Evolutionary conservation across 2,329 filamentous ascomycete species (phyloP).

Genomic region (Diaporthe sp.): DNA sequence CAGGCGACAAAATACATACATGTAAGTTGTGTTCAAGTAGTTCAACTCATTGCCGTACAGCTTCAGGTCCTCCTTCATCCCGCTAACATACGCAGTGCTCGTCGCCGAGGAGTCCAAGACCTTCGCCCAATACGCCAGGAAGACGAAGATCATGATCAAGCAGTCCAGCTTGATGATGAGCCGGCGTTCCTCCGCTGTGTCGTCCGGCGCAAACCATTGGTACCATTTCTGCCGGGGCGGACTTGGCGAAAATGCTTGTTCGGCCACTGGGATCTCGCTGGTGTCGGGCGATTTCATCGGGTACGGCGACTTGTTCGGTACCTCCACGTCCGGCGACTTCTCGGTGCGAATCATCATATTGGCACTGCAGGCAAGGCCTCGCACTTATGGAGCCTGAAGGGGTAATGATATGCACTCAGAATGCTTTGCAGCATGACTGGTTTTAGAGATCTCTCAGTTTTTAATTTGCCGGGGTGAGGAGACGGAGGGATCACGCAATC

Average conservation of each 20-base stretch:
- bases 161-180: slow-evolving; percentile 48
- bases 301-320: not conserved
- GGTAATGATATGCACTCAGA: not conserved
- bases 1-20: not conserved
- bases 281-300: not conserved
- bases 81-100: slow-evolving; percentile 5
- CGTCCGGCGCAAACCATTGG: slow-evolving; percentile 11
- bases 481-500: not conserved
- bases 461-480: not conserved
- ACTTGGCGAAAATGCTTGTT: slow-evolving; percentile 17
- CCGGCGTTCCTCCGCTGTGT: slow-evolving; percentile 44
- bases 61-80: slow-evolving; percentile 27
- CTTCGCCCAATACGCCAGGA: slow-evolving; percentile 52
- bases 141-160: slow-evolving; percentile 49
- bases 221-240: slow-evolving; percentile 5
- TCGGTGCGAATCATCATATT: not conserved
- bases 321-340: not conserved
- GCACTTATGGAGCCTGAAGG: not conserved
- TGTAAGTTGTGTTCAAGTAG: not conserved
- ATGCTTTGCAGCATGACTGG: not conserved
- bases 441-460: not conserved
- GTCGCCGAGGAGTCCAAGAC: slow-evolving; percentile 47
- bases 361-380: not conserved
- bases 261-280: not conserved
- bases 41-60: slow-evolving; percentile 20